These are phyloP conservation scores for Gentiana macrophylla DNA, from an alignment of 257 asterid genomes.

Conservation along the genomic window DNA sequence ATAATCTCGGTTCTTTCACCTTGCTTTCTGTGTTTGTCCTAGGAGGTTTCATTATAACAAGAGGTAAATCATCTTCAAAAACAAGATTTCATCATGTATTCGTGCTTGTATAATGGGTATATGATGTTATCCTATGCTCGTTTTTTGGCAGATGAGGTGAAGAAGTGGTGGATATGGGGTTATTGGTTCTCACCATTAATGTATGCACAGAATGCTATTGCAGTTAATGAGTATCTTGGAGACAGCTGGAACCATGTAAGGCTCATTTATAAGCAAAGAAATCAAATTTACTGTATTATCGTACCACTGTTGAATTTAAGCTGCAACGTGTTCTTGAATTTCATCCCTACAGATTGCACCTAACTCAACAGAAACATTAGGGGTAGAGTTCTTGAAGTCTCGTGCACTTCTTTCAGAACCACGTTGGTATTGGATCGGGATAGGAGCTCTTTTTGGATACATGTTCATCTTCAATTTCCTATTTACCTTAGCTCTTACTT, in stretches of 20 bases:
- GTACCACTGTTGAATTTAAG: background rate
- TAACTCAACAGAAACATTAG: constrained; percentile 18
- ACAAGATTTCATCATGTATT: background rate
- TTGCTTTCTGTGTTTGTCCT: constrained; percentile 73
- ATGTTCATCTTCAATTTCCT: constrained; percentile 19
- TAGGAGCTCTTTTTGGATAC: constrained; percentile 34
- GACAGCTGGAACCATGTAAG: constrained; percentile 52
- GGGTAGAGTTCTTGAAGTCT: constrained; percentile 19
- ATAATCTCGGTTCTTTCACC: constrained; percentile 58
- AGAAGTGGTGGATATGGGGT: constrained; percentile 96
- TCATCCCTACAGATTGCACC: constrained; percentile 16
- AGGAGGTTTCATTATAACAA: constrained; percentile 82
- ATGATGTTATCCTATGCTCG: background rate
- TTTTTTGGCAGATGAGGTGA: constrained; percentile 8
- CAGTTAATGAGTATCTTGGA: constrained; percentile 81
- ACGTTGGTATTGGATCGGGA: constrained; percentile 37
- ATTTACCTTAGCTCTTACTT: constrained; percentile 28
- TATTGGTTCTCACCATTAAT: constrained; percentile 91
- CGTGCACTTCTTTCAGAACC: constrained; percentile 33
- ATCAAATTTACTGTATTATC: background rate
- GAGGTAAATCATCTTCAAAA: constrained; percentile 31
- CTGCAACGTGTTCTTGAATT: background rate
- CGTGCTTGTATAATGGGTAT: background rate
- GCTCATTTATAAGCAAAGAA: constrained; percentile 13
- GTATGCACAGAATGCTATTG: constrained; percentile 87